Conservation (phyloP, 176 grass and related monocot genomes). For the Carex kokanica region DNA sequence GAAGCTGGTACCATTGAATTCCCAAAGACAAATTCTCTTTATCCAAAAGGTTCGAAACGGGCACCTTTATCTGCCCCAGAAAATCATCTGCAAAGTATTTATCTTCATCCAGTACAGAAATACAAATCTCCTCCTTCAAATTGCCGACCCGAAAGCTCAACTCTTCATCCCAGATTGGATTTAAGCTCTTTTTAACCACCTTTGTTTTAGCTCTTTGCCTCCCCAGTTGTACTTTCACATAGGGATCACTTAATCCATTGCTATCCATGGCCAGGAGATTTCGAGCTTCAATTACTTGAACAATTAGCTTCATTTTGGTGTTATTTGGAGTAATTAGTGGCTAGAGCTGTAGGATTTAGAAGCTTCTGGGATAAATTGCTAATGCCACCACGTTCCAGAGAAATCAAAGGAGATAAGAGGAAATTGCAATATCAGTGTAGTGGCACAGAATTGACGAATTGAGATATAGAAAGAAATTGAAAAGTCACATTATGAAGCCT, state of each 20-base stretch:
- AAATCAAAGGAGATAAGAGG: neutral
- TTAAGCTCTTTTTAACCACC: conserved; percentile 45
- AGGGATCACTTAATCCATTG: conserved; percentile 54
- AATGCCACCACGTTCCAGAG: neutral
- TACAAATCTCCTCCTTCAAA: conserved; percentile 60
- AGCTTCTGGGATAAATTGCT: neutral
- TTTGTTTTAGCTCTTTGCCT: conserved; percentile 68
- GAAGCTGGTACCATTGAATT: conserved; percentile 65
- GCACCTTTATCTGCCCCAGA: conserved; percentile 79
- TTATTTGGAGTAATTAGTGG: neutral
- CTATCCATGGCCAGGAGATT: conserved; percentile 53
- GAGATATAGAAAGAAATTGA: neutral
- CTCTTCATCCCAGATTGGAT: conserved; percentile 80
- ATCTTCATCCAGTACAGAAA: conserved; percentile 74
- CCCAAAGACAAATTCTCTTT: conserved; percentile 61
- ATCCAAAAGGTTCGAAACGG: conserved; percentile 62
- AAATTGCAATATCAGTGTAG: neutral
- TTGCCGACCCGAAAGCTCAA: conserved; percentile 74
- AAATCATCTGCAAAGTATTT: conserved; percentile 83
- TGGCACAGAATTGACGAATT: neutral
- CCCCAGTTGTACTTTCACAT: conserved; percentile 67
- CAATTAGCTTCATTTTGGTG: conserved; percentile 60
- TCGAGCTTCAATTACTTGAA: conserved; percentile 66
- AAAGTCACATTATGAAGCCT: neutral
- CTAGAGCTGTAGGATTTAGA: neutral